Percentiles rank a stretch among this genome's conserved stretches.
Evolutionary conservation across 2,329 filamentous ascomycete species (phyloP).

Genomic region (Pestalotiopsis sp.): DNA sequence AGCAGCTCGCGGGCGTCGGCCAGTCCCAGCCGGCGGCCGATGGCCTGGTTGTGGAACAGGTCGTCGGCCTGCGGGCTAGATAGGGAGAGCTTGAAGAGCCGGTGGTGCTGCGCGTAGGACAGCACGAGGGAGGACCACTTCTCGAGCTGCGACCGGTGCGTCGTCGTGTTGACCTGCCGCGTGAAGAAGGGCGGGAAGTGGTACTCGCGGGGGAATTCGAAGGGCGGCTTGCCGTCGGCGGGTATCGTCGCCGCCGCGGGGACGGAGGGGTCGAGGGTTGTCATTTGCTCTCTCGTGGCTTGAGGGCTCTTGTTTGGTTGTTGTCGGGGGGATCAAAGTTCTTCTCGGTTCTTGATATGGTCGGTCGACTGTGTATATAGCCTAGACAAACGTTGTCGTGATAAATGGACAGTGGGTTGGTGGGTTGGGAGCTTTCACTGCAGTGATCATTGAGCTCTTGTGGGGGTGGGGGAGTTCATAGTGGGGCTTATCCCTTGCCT

Average conservation of each 20-base stretch:
- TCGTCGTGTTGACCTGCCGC: conserved; percentile 73
- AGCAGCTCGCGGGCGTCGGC: conserved; percentile 61
- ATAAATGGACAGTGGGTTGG: background rate
- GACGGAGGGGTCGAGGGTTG: background rate
- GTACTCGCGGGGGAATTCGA: conserved; percentile 67
- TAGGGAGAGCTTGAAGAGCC: conserved; percentile 75
- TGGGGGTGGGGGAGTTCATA: background rate
- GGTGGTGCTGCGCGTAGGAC: conserved; percentile 78
- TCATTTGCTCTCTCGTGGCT: background rate
- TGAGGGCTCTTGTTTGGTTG: background rate
- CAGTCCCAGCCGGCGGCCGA: conserved; percentile 53
- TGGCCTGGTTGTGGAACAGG: conserved; percentile 60
- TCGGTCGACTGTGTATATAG: too few relatives aligned
- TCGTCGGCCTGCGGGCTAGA: conserved; percentile 41
- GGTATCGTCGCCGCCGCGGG: background rate
- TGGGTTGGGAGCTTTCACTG: background rate
- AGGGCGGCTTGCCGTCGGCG: conserved; percentile 30
- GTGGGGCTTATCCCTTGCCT: background rate
- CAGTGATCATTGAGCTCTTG: background rate
- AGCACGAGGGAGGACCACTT: conserved; percentile 90
- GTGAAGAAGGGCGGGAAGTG: conserved; percentile 86
- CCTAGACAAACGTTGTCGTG: background rate
- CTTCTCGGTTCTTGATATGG: too few relatives aligned
- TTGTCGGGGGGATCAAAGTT: too few relatives aligned
- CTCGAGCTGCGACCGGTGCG: conserved; percentile 73